Conservation (phyloP, 257 asterid species). For the Echium plantagineum region DNA sequence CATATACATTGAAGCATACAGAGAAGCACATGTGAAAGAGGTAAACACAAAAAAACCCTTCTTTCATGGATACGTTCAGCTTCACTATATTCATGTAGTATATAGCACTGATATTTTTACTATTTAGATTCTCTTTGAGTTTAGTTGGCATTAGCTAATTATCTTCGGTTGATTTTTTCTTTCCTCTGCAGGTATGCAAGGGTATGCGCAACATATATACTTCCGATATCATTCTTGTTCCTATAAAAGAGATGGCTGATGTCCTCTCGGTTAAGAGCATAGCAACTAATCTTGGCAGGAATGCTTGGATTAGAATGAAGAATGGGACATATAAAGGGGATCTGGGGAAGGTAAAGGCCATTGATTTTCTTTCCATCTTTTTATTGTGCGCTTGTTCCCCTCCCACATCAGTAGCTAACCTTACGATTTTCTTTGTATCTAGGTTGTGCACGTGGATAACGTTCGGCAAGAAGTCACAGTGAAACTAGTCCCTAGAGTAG, state of each 20-base stretch:
- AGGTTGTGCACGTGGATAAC: conserved; percentile 92
- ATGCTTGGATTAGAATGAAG: conserved; percentile 95
- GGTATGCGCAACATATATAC: conserved; percentile 84
- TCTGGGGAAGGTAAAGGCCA: conserved; percentile 59
- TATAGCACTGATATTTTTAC: background rate
- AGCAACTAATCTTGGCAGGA: conserved; percentile 75
- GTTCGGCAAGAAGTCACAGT: conserved; percentile 81
- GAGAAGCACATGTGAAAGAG: conserved; percentile 95
- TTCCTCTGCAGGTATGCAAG: conserved; percentile 54
- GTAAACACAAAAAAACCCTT: conserved; percentile 30
- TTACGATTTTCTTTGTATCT: conserved; percentile 14
- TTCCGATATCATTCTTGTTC: conserved; percentile 65
- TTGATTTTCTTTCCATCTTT: background rate
- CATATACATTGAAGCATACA: conserved; percentile 82
- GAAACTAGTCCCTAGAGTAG: conserved; percentile 84
- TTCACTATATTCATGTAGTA: background rate
- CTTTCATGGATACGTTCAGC: background rate
- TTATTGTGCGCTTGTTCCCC: background rate
- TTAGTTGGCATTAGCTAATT: background rate
- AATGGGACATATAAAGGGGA: conserved; percentile 87
- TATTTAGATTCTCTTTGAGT: background rate
- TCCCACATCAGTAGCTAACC: conserved; percentile 2
- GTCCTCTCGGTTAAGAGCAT: conserved; percentile 95
- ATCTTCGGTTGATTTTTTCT: background rate
- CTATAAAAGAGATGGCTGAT: conserved; percentile 98